Evolutionary conservation across 371 early-diverging fungal genomes (phyloP).

Genomic region (Synchytrium microbalum): DNA sequence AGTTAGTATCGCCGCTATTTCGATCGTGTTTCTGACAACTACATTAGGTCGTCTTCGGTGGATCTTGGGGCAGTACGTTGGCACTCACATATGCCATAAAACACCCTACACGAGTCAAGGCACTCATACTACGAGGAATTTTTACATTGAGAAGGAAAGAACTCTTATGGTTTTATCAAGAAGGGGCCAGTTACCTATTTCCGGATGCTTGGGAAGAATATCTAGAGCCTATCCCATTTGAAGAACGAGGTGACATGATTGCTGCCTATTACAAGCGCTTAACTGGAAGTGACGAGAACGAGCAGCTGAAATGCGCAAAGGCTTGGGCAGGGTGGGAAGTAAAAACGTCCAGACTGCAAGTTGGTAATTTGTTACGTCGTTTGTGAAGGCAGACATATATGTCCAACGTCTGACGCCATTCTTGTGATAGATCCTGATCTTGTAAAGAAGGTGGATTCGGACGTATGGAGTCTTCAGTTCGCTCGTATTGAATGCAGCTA

Average conservation of each 20-base stretch:
- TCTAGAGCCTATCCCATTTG: constrained; percentile 47
- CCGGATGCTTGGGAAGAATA: constrained; percentile 47
- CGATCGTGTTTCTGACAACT: constrained; percentile 19
- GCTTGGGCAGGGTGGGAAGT: constrained; percentile 57
- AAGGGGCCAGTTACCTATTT: constrained; percentile 3
- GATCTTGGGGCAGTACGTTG: constrained; percentile 36
- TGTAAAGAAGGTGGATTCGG: constrained; percentile 46
- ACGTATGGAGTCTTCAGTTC: constrained; percentile 54
- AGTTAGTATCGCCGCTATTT: not conserved
- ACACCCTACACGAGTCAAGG: constrained; percentile 49
- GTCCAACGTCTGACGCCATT: too few relatives aligned
- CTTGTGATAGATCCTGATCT: constrained; percentile 36
- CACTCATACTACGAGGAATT: constrained; percentile 55
- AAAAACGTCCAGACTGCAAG: constrained; percentile 37
- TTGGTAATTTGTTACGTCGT: constrained; percentile 11
- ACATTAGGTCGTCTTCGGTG: constrained; percentile 63
- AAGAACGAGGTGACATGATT: constrained; percentile 49
- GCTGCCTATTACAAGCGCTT: constrained; percentile 54
- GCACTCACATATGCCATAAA: constrained; percentile 52
- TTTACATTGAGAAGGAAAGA: constrained; percentile 38
- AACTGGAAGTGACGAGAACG: constrained; percentile 39
- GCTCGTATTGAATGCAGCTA: constrained; percentile 57
- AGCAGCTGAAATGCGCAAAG: constrained; percentile 41
- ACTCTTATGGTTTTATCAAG: constrained; percentile 9
- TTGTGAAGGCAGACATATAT: too few relatives aligned